Evolutionary conservation across 495 filamentous ascomycete genomes (phyloP).

Genomic region (Aspergillus hancockii): DNA sequence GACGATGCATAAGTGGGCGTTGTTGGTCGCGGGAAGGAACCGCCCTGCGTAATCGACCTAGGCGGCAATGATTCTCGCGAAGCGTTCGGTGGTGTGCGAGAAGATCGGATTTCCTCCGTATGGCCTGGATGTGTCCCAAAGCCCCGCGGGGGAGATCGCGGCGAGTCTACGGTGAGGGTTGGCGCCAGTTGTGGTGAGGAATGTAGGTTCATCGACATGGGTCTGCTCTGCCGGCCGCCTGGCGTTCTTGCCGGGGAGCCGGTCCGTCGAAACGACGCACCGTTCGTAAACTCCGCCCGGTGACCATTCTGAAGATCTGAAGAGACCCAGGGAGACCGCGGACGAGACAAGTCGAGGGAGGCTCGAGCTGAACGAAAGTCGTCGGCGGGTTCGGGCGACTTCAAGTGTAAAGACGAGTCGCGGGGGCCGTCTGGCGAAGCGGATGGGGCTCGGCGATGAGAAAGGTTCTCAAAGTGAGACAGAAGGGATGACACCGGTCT

Average conservation of each 20-base stretch:
- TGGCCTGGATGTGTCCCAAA: constrained; percentile 20
- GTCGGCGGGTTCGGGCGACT: constrained; percentile 41
- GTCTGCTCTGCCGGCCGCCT: constrained; percentile 33
- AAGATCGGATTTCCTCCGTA: constrained; percentile 25
- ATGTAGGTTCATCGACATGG: constrained; percentile 54
- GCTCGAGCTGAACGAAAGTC: constrained; percentile 50
- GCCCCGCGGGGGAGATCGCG: constrained; percentile 66
- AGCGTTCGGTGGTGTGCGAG: constrained; percentile 29
- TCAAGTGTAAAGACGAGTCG: constrained; percentile 37
- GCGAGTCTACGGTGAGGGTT: constrained; percentile 71
- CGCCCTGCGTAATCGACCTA: constrained; percentile 41
- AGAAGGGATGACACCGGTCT: constrained; percentile 88
- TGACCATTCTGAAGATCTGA: constrained; percentile 32
- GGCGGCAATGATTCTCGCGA: constrained; percentile 32
- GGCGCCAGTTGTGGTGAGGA: constrained; percentile 66
- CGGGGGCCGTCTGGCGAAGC: constrained; percentile 31
- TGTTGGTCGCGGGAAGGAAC: constrained; percentile 45
- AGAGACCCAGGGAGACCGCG: constrained; percentile 42
- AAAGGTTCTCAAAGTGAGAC: constrained; percentile 89
- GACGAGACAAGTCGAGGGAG: constrained; percentile 54
- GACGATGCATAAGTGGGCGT: constrained; percentile 49
- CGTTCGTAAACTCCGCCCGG: constrained; percentile 24
- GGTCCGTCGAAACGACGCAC: constrained; percentile 31
- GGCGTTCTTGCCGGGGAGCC: constrained; percentile 30
- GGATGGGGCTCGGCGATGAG: constrained; percentile 49